Conservation (phyloP, 2,329 filamentous ascomycete genomes). For the Phyllosticta citribraziliensis region DNA sequence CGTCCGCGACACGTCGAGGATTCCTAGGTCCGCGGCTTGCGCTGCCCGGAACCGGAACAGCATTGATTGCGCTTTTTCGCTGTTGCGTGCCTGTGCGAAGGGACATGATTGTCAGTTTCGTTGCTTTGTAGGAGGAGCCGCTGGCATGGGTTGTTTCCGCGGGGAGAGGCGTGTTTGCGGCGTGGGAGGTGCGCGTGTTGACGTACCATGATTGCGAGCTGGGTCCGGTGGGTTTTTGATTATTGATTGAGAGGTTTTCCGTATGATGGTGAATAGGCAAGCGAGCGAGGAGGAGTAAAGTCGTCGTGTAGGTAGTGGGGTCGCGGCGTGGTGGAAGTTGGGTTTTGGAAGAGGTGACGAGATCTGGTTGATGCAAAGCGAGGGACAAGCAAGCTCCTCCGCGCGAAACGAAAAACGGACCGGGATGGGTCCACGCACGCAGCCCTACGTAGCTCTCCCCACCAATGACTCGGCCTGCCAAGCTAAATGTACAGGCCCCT, state of each 20-base stretch:
- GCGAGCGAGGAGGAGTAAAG: neutral
- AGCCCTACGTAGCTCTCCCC: neutral
- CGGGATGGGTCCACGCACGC: slow-evolving; percentile 2
- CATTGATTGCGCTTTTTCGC: slow-evolving; percentile 98
- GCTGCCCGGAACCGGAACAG: slow-evolving; percentile 98
- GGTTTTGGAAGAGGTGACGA: neutral
- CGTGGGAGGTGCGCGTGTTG: neutral
- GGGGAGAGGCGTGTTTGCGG: neutral
- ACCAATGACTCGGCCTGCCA: neutral
- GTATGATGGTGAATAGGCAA: neutral
- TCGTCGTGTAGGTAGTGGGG: neutral
- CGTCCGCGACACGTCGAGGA: slow-evolving; percentile 84
- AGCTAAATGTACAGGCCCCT: neutral
- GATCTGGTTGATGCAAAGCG: slow-evolving; percentile 1
- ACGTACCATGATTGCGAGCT: slow-evolving; percentile 5
- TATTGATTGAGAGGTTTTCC: neutral
- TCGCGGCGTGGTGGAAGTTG: neutral
- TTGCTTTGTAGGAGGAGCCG: neutral
- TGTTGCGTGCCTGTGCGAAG: slow-evolving; percentile 72
- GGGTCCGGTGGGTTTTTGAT: neutral
- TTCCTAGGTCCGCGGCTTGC: slow-evolving; percentile 90
- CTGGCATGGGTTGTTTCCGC: neutral
- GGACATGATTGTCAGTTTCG: slow-evolving; percentile 13
- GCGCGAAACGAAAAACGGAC: slow-evolving; percentile 10
- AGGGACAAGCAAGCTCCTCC: slow-evolving; percentile 3